Evolutionary conservation across 768 basidiomycete species (phyloP), one percentile per base, ranked within the genome.

Genomic region (Panaeolus cyanescens): DNA sequence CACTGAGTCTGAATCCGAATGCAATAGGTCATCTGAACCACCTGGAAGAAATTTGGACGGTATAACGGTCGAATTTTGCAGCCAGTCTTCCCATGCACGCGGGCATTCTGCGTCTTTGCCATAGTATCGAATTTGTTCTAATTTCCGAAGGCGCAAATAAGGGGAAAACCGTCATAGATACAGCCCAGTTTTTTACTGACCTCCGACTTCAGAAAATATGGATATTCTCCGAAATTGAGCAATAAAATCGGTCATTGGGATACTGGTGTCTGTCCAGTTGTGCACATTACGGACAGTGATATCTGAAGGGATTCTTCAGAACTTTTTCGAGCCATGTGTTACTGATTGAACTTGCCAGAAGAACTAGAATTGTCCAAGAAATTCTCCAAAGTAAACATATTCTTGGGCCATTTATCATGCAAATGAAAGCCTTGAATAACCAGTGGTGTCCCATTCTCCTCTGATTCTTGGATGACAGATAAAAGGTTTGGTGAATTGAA

Each of bases 41-140:
- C 84, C 66, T n/a, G 87, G 86, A 34, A 86, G 67, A 12, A 92
- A 68, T 5, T 67, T 62, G 2, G 75, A 34, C 0, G 92, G 91
- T 34, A 95, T 74, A 31, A 83, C 75, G 25, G 71, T 68, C 2
- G 68, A 69, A 0, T 71, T 65, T 5, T 78, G 67, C 15, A 95
- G 74, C 86, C 90, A 92, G 4, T 83, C 59, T 20, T 78, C 77
- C 91, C 91, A 95, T 66, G 73, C 67, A 37, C 67, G 31, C 0
- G 93, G 93, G 70, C 91, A 93, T 10, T 82, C 77, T 1, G 83
- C 81, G 67, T 95, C 93, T 68, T 94, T 94, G 20, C 90, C 91
- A 66, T 95, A 94, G 8, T 87, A 76, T 30, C 90, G 77, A 67
- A 86, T 83, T 9, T 70, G 66, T 65, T 90, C 89, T 91, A 64